Base-by-base conservation (phyloP, 345 rosid species). In the Gossypium longicalyx region DNA sequence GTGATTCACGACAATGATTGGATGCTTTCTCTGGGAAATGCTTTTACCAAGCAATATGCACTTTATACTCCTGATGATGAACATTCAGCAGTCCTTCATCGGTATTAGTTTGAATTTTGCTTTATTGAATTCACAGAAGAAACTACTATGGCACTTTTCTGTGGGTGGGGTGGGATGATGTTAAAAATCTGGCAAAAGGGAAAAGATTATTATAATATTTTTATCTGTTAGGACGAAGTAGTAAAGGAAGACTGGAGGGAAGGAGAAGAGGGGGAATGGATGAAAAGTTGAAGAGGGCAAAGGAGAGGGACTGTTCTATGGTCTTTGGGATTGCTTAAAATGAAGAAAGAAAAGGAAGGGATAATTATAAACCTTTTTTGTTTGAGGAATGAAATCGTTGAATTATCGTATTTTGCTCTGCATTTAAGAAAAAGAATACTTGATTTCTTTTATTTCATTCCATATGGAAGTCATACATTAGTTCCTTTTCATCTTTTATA, bases 21-120 rank as follows among this genome's bases (percentile, higher is more conserved):
- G 98, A 78, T 88, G 76, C 83, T 88, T 74, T 90, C 95, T 77
- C 92, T 94, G 61, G 98, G 97, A 83, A 89, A 90, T 89, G 89
- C 90, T 74, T 92, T 94, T 74, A 76, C 93, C 62, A 83, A 84
- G 75, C 97, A 94, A 78, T 94, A 94, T 78, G 88, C 64, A 75
- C 94, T 89, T 67, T 94, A 92, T 73, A 67, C 78, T 45, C 86
- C 91, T 45, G 89, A 89, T 54, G 95, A 94, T 80, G 98, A 92
- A 80, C 98, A 92, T 84, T 80, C 93, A 70, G 97, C 91, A 64
- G 85, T 94, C 76, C 97, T 94, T 78, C 98, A 94, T 63, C 86
- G 93, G 98, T 94, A 43, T 62, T 48, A 72, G 60, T 66, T 77
- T 72, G 34, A 72, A 76, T 60, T 13, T 77, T 57, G 9, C 17